phyloP scores from a whole-genome alignment of 169 alveolate genomes.

The Eimeria sp. region DNA sequence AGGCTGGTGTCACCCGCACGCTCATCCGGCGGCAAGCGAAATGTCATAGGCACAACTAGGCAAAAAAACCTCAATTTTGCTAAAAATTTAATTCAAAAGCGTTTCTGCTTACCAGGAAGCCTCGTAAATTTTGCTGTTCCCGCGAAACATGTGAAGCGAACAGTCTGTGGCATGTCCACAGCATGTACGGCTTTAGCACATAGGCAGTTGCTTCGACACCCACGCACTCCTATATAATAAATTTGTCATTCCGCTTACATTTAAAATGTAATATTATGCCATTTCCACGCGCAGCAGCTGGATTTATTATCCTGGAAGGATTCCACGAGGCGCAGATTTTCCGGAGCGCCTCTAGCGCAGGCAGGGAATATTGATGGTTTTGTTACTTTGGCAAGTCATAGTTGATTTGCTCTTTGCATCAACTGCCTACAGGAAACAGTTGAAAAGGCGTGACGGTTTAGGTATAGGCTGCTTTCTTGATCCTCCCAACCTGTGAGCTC shows the following conservation, averaged over 20 bases:
- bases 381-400: not conserved
- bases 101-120: not conserved
- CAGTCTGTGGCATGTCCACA: not conserved
- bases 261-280: too few relatives aligned
- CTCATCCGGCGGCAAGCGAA: not conserved
- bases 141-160: not conserved
- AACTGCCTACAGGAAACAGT: not conserved
- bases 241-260: not conserved
- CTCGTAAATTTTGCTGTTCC: not conserved
- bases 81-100: not conserved
- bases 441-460: too few relatives aligned
- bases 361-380: not conserved
- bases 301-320: not conserved
- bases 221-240: too few relatives aligned
- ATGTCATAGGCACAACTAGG: not conserved
- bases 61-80: not conserved
- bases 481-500: not conserved
- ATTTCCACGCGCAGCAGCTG: not conserved
- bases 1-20: not conserved
- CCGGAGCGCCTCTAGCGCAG: not conserved
- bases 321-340: not conserved
- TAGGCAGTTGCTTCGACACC: not conserved
- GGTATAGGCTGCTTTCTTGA: not conserved
- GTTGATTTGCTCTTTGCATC: not conserved
- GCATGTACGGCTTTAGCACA: not conserved